Conservation (phyloP, 2,329 filamentous ascomycete genomes). For the Fusarium miscanthi region DNA sequence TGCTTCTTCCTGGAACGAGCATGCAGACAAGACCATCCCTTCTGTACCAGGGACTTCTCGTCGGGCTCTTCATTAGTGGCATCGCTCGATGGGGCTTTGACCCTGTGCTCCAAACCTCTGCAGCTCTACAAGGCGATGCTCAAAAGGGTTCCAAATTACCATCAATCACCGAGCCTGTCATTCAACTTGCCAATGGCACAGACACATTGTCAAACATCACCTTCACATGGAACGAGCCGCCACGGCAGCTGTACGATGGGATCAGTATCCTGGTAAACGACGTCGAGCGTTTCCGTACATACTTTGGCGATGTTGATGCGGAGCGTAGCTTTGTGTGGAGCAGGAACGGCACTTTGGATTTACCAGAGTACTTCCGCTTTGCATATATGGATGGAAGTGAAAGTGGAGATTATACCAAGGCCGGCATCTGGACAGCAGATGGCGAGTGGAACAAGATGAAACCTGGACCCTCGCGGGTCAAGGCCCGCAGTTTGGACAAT, state of each 20-base stretch:
- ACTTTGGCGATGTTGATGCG: constrained; percentile 66
- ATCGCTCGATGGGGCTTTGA: constrained; percentile 95
- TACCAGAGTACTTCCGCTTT: constrained; percentile 82
- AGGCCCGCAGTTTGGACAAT: constrained; percentile 42
- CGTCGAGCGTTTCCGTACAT: constrained; percentile 82
- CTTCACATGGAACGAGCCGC: constrained; percentile 64
- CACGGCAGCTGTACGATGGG: constrained; percentile 71
- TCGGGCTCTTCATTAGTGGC: constrained; percentile 92
- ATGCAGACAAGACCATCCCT: constrained; percentile 88
- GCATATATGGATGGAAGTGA: constrained; percentile 75
- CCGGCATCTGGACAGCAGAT: constrained; percentile 74
- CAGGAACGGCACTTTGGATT: constrained; percentile 56
- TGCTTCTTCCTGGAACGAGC: constrained; percentile 87
- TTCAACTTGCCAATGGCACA: constrained; percentile 55
- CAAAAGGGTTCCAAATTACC: constrained; percentile 72
- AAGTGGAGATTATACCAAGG: constrained; percentile 78
- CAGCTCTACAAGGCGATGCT: constrained; percentile 75
- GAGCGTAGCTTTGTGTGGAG: constrained; percentile 68
- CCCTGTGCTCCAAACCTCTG: constrained; percentile 84
- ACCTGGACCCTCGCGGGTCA: constrained; percentile 66
- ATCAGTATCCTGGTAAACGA: constrained; percentile 87
- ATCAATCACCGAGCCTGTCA: constrained; percentile 58
- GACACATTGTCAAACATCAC: constrained; percentile 71
- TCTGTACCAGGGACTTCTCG: constrained; percentile 87
- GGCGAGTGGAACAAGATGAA: constrained; percentile 75